Evolutionary conservation across 2,329 filamentous ascomycete genomes (phyloP).

Genomic region (Colletotrichum sp.): DNA sequence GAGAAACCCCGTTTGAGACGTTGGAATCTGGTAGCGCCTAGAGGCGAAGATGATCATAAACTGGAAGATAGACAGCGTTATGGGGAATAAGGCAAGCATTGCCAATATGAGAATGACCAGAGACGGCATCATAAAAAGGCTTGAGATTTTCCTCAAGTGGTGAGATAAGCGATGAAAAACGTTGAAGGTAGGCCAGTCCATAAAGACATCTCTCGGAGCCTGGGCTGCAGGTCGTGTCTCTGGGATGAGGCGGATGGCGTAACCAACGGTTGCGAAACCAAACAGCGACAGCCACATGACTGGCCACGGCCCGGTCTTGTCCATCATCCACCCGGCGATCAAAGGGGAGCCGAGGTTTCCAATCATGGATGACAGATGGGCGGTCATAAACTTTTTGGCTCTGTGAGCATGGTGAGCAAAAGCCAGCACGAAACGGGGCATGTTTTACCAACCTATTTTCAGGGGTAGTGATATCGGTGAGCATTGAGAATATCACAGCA

Average conservation of each 20-base stretch:
- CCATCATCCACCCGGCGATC: constrained; percentile 40
- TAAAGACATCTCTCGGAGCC: background rate
- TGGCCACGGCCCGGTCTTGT: constrained; percentile 32
- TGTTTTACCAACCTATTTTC: constrained; percentile 19
- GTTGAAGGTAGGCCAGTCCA: background rate
- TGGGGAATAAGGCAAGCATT: constrained; percentile 5
- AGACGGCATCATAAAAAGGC: background rate
- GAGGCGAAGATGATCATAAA: constrained; percentile 32
- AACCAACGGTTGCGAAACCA: background rate
- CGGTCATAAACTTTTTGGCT: constrained; percentile 38
- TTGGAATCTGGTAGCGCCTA: constrained; percentile 30
- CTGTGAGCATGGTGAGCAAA: constrained; percentile 23
- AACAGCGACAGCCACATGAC: background rate
- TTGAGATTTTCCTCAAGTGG: background rate
- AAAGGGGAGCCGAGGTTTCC: constrained; percentile 41
- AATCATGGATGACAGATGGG: constrained; percentile 31
- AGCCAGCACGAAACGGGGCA: background rate
- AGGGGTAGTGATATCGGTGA: constrained; percentile 41
- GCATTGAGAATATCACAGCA: constrained; percentile 37
- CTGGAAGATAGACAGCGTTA: background rate
- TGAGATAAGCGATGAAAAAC: background rate
- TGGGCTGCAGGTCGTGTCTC: background rate
- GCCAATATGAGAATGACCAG: constrained; percentile 31
- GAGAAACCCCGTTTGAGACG: constrained; percentile 33
- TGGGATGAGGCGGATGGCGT: background rate